Evolutionary conservation across 2,329 filamentous ascomycete genomes (phyloP), one percentile per base, ranked within the genome.

Genomic region (Diaporthe australafricana): DNA sequence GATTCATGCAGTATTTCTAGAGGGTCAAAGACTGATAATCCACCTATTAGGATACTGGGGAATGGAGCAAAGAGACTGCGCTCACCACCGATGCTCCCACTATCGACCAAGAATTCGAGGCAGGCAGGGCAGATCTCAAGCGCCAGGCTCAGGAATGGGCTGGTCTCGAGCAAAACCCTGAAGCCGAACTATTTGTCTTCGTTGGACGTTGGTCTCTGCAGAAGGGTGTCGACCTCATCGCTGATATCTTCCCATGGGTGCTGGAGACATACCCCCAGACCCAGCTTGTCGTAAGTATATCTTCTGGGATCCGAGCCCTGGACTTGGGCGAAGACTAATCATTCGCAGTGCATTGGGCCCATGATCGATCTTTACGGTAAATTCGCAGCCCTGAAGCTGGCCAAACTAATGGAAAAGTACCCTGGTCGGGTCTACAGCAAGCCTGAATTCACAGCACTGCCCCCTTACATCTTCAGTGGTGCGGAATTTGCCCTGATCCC

Each of bases 151-250:
- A 92, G 76, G 88, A 91, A 80, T 93, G 91, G 90, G 90, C 90
- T 52, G 89, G 89, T 17, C 83, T 93, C 2, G 84, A 90, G 8
- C 85, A 89, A 68, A 86, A 90, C 75, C 87, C 89, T 2, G 84
- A 89, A 42, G 90, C 91, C 1, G 89, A 92, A 71, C 83, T 93
- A 20, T 87, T 92, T 74, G 90, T 92, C 12, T 93, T 93, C 75
- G 90, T 92, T 53, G 90, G 90, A 71, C 87, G 90, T 74, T 93
- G 90, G 91, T 90, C 88, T 22, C 88, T 91, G 86, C 90, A 93
- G 77, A 93, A 93, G 79, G 90, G 90, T 67, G 85, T 78, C 80
- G 92, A 65, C 90, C 82, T 92, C 55, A 92, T 92, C 75, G 90
- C 90, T 9, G 90, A 92, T 76, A 88, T 92, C 32, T 89, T 92